Evolutionary conservation across 1,284 basidiomycete species (phyloP), one percentile per base, ranked within the genome.

Genomic region (Vanrija humicola): DNA sequence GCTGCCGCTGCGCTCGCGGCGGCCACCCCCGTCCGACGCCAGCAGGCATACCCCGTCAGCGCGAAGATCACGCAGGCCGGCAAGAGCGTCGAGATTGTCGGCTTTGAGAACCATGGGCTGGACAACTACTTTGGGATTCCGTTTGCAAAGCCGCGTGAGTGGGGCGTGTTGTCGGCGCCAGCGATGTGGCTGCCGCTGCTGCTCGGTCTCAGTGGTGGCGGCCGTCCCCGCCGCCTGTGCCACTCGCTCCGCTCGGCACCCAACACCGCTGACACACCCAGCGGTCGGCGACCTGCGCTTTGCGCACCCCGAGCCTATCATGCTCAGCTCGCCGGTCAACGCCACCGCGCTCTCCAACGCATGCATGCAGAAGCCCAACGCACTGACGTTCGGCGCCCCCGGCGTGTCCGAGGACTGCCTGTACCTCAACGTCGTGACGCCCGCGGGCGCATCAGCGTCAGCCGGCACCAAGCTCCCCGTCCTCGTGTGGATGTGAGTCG

Each of bases 371-470:
- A 23, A 44, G 18, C 46, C 18, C 2, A 43, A 39, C 2, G 66
- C 64, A 5, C 63, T 75, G 23, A 34, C 34, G 5, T 55, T 46
- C 44, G 47, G 46, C 25, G 53, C 34, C 15, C 28, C 43, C 14
- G 43, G 58, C 3, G 47, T 64, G 12, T 66, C 63, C 21, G 78
- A 79, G 53, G 75, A 79, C 59, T 79, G 79, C 62, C 63, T 79
- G 34, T 69, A 65, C 46, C 61, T 79, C 42, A 77, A 78, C 54
- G 66, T 79, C 26, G 74, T 65, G 43, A 60, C 61, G 21, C 68
- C 70, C 1, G 29, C 55, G 18, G 66, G 64, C 1, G 48, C 53
- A 1, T 62, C 59, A 18, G 61, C 50, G 14, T 39, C 43, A 6
- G 44, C 57, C 14, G 56, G 54, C 26, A 7, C 28, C 6, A 64